phyloP scores from a whole-genome alignment of 805 yeast genomes.

The Spathaspora girioi region DNA sequence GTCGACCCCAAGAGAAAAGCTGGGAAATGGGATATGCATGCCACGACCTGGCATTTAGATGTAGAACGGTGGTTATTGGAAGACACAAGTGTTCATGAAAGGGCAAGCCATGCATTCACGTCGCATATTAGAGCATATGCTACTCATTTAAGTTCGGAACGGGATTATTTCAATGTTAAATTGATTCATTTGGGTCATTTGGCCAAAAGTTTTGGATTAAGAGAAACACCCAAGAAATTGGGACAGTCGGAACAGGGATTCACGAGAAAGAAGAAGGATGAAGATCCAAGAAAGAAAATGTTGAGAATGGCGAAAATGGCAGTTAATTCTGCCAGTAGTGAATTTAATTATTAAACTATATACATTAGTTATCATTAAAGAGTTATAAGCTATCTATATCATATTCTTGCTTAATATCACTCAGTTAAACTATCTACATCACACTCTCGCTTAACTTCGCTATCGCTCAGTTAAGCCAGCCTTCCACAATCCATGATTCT shows the following conservation, averaged over 20 bases:
- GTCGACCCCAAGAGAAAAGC: slow-evolving; percentile 37
- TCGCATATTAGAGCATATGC: slow-evolving; percentile 95
- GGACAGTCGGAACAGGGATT: slow-evolving; percentile 42
- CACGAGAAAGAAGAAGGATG: slow-evolving; percentile 48
- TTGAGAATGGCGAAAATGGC: slow-evolving; percentile 70
- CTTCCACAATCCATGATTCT: slow-evolving; percentile 72
- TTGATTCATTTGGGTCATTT: slow-evolving; percentile 89
- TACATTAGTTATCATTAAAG: neutral
- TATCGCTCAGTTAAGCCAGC: neutral
- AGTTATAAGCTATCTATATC: too few species aligned
- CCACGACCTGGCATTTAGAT: slow-evolving; percentile 93
- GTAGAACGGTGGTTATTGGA: slow-evolving; percentile 86
- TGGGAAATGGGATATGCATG: slow-evolving; percentile 83
- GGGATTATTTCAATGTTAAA: slow-evolving; percentile 76
- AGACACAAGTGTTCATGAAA: slow-evolving; percentile 53
- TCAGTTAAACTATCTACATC: too few species aligned
- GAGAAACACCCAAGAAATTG: slow-evolving; percentile 88
- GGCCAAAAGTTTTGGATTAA: slow-evolving; percentile 89
- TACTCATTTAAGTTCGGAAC: slow-evolving; percentile 82
- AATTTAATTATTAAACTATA: slow-evolving; percentile 56
- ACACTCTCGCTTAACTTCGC: too few species aligned
- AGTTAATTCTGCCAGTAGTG: slow-evolving; percentile 59
- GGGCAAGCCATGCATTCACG: slow-evolving; percentile 78
- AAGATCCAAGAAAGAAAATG: slow-evolving; percentile 71
- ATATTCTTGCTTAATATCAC: too few species aligned